phyloP scores from a whole-genome alignment of 2,329 filamentous ascomycete genomes.

The Scedosporium minutisporum region DNA sequence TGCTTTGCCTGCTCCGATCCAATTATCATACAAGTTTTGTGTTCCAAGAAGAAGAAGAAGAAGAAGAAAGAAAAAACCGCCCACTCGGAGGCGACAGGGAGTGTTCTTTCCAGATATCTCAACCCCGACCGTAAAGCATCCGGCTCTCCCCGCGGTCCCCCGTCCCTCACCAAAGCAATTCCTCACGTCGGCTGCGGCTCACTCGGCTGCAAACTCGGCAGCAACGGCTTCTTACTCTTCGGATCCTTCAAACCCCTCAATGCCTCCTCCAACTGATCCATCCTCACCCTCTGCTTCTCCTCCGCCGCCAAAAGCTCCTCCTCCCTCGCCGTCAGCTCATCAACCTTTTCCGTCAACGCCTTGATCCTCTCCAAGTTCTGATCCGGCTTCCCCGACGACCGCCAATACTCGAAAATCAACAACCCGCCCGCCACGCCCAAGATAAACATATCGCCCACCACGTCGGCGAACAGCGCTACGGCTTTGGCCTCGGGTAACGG shows the following conservation, averaged over 20 bases:
- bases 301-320: conserved; percentile 37
- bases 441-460: conserved; percentile 55
- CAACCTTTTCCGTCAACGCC: conserved; percentile 36
- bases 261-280: conserved; percentile 44
- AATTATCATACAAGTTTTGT: not conserved
- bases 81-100: not conserved
- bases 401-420: conserved; percentile 54
- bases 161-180: not conserved
- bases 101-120: not conserved
- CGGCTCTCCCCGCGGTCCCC: not conserved
- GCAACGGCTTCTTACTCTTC: conserved; percentile 45
- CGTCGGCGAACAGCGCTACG: conserved; percentile 57
- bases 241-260: conserved; percentile 42
- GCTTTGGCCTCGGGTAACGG: conserved; percentile 55
- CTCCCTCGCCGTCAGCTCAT: conserved; percentile 39
- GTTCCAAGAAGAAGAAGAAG: no score
- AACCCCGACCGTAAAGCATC: not conserved
- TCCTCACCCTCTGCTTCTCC: conserved; percentile 35
- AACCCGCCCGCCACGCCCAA: conserved; percentile 46
- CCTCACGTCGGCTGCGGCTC: not conserved
- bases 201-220: conserved; percentile 26
- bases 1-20: not conserved
- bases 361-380: conserved; percentile 42
- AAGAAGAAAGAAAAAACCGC: not conserved
- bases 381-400: conserved; percentile 50